A percentile compares a stretch with the other conserved stretches of the same genome.
Conservation (phyloP, 306 rosid species). For the Vigna trinervia region DNA sequence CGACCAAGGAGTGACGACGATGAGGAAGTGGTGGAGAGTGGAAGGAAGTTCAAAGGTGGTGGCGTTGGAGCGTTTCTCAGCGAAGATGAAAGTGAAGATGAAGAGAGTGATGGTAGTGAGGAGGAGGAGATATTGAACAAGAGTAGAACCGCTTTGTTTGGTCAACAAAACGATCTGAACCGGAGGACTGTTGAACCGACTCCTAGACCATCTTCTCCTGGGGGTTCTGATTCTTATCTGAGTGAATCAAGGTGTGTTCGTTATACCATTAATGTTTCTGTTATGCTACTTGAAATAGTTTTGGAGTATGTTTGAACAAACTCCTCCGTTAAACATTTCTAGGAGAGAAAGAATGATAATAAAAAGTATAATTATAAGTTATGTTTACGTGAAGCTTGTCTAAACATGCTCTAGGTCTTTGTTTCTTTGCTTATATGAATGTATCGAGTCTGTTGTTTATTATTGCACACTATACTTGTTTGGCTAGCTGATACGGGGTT, state of each 20-base stretch:
- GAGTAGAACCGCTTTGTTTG: conserved; percentile 57
- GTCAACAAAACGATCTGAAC: conserved; percentile 37
- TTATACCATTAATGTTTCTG: neutral
- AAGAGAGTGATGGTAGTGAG: conserved; percentile 51
- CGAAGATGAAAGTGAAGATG: conserved; percentile 62
- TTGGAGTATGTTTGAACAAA: no score
- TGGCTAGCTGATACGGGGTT: neutral
- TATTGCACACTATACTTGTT: neutral
- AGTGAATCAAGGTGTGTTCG: conserved; percentile 74
- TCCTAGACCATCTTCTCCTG: conserved; percentile 51
- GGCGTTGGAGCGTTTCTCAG: conserved; percentile 54
- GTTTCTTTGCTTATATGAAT: conserved; percentile 1
- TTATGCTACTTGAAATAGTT: neutral
- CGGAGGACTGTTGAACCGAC: conserved; percentile 11
- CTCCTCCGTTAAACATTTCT: no score
- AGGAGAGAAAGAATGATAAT: no score
- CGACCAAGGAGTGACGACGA: conserved; percentile 50
- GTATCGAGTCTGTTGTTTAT: neutral
- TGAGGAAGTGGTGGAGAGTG: conserved; percentile 38
- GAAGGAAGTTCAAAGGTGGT: conserved; percentile 39
- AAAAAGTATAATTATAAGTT: no score
- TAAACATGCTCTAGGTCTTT: neutral
- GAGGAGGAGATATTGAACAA: conserved; percentile 49
- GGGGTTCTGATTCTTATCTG: conserved; percentile 69
- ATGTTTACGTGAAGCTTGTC: no score